These are phyloP conservation scores for Malus hybrid DNA, from an alignment of 331 rosid genomes.

Conservation along the genomic window DNA sequence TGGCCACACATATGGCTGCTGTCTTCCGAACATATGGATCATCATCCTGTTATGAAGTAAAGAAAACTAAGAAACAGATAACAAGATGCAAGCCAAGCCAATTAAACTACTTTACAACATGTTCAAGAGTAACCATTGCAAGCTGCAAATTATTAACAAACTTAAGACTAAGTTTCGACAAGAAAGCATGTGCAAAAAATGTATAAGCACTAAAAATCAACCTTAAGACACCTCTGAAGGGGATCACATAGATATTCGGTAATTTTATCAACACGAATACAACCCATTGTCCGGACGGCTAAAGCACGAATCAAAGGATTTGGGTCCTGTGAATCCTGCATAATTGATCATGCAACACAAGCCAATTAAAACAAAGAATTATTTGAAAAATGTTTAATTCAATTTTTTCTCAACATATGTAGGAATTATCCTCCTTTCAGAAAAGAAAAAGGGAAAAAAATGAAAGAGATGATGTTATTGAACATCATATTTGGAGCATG, in stretches of 20 bases:
- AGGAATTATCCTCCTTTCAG: not conserved
- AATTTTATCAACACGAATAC: constrained; percentile 98
- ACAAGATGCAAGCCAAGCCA: not conserved
- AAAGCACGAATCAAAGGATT: constrained; percentile 96
- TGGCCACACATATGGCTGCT: constrained; percentile 97
- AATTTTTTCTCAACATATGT: not conserved
- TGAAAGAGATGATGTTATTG: too few relatives aligned
- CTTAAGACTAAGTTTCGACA: not conserved
- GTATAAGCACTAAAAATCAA: constrained; percentile 10
- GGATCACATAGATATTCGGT: constrained; percentile 98
- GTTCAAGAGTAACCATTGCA: constrained; percentile 1
- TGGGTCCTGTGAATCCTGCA: constrained; percentile 98
- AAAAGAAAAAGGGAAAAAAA: not conserved
- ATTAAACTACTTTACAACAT: not conserved
- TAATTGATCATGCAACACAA: constrained; percentile 13
- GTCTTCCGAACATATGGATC: constrained; percentile 99
- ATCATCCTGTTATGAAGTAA: constrained; percentile 66
- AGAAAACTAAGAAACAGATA: constrained; percentile 8
- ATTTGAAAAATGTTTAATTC: not conserved
- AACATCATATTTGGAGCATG: too few relatives aligned
- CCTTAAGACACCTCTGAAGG: constrained; percentile 99
- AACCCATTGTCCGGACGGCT: constrained; percentile 99
- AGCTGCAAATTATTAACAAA: not conserved
- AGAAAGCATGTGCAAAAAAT: not conserved
- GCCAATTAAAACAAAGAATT: not conserved